Base-by-base conservation (phyloP, 2,329 filamentous ascomycete species). In the Hypoxylon sp. region DNA sequence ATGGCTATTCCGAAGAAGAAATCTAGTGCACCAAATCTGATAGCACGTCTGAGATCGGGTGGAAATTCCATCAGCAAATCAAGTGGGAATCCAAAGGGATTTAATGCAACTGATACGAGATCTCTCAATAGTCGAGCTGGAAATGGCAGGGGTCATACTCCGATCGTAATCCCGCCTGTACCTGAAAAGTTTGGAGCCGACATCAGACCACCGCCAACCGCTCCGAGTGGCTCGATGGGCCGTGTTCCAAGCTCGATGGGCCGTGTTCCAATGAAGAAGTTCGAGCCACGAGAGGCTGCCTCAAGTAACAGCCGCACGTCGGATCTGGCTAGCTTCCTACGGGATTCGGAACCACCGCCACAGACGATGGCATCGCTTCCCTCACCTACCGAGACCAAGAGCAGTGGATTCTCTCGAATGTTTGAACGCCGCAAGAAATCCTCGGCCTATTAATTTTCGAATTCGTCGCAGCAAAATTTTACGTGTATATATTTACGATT, bases 301-400 rank as follows among this genome's bases (percentile, higher is more conserved):
- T 74, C 76, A n/a, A 69, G 76, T 2, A 77, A 76, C 5, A 78
- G 78, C n/a, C 78, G 80, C 46, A 93, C 90, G 1, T 84, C 85
- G 16, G 91, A 93, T 52, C 78, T 95, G 45, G 91, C 92, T 0
- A 87, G 88, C 53, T 95, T 95, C 75, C 79, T 96, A 30, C 86
- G 85, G 55, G 87, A 88, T 71, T 91, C 90, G 12, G 89, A 84
- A 32, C 91, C 91, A 2, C 88, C 89, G 1, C 81, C 83, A 12
- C 68, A 73, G 1, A 72, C 77, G 22, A 68, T 75, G 24, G 61
- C 71, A 12, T 67, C 72, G 1, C 71, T 72, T 5, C 61, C 73
- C n/a, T 74, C 76, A 20, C 71, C 70, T 7, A 53, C 72, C 1
- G 75, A 75, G 16, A 78, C 76, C 28, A 81, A 82, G 50, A 77